Base-by-base conservation (phyloP, 2,329 filamentous ascomycete genomes). In the Aspergillus terreus region DNA sequence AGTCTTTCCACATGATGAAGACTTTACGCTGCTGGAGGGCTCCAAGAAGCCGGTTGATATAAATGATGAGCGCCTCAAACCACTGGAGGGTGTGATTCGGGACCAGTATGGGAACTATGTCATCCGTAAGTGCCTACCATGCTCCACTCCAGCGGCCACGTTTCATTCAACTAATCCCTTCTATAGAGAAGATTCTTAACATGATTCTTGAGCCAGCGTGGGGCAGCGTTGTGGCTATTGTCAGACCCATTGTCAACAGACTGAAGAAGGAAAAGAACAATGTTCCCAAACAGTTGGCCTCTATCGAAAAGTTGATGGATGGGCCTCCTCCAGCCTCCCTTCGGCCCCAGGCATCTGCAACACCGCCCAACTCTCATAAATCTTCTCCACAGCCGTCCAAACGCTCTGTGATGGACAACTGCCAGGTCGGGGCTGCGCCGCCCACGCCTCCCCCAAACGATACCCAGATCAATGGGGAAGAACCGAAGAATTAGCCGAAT, bases 41-140 rank as follows among this genome's bases (percentile, higher is more conserved):
- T 30, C 27, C 48, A 76, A 77, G 46, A 78, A 82, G 52, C 75
- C 92, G 23, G 84, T 80, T 2, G 67, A 78, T 14, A 14, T 17
- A 12, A 82, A 82, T 48, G 78, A 81, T 6, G 82, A 87, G 41
- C 87, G 87, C 11, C 83, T 84, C 50, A 86, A 78, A 50, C 82
- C 85, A n/a, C 74, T 97, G 35, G 80, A 87, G 55, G 78, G 81
- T 19, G 79, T 96, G 72, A 91, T 96, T 80, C 88, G 86, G 58
- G 92, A 99, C 67, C 87, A 90, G 58, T 97, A 86, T 68, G 94
- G 90, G 54, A 99, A 99, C 70, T 99, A 97, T 67, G 92, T 97
- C 5, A 87, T 97, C 55, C 92, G 91, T 95, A 83, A 84, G 90
- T 84, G 15, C 14, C 5, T 45, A 11, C 27, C 32, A 15, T 4